phyloP scores from a whole-genome alignment of 805 yeast species.

The Candida insectorum region DNA sequence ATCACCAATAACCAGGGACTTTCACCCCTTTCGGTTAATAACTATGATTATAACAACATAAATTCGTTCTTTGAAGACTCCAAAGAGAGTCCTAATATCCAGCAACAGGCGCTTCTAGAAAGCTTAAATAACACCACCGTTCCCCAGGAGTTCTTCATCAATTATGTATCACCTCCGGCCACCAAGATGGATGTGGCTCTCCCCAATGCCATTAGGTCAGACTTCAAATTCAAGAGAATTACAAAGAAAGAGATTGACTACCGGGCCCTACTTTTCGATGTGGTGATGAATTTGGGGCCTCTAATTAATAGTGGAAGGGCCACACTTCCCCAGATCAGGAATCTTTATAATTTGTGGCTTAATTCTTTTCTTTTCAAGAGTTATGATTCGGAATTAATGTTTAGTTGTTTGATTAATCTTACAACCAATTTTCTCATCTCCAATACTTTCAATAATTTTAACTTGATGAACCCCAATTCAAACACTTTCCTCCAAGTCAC shows the following conservation, averaged over 20 bases:
- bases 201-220: conserved; percentile 9
- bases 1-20: conserved; percentile 15
- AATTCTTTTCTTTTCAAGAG: conserved; percentile 27
- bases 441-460: conserved; percentile 21
- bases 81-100: conserved; percentile 2
- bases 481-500: conserved; percentile 12
- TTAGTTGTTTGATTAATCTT: conserved; percentile 34
- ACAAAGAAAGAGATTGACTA: conserved; percentile 9
- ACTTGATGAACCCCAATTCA: conserved; percentile 8
- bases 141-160: conserved; percentile 11
- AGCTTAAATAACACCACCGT: conserved; percentile 7
- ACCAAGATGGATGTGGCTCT: conserved; percentile 4
- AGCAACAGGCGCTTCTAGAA: conserved; percentile 10
- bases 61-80: conserved; percentile 1
- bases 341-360: conserved; percentile 31
- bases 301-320: conserved; percentile 20
- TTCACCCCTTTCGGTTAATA: conserved; percentile 7
- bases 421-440: conserved; percentile 37
- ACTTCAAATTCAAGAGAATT: conserved; percentile 8
- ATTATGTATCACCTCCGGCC: conserved; percentile 8
- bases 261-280: conserved; percentile 9
- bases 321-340: conserved; percentile 23
- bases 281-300: conserved; percentile 10
- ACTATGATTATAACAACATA: conserved; percentile 2
- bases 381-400: conserved; percentile 23